A percentile compares a stretch with the other conserved stretches of the same genome.
Evolutionary conservation across 495 filamentous ascomycete species (phyloP).

Genomic region (Hypoxylon crocopeplum): DNA sequence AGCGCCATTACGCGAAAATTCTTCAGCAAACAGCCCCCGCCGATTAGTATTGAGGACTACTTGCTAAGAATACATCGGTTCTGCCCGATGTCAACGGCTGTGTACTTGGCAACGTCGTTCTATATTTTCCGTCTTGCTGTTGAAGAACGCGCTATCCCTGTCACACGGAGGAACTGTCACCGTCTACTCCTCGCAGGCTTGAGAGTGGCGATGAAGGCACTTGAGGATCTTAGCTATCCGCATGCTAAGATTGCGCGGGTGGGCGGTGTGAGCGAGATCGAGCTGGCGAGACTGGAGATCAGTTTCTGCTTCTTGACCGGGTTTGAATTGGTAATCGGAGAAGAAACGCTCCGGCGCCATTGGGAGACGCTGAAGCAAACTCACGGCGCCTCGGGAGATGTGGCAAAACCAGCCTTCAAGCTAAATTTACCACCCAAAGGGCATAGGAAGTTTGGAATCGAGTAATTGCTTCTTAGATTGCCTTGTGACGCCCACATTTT

Average conservation of each 20-base stretch:
- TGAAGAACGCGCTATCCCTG: constrained; percentile 71
- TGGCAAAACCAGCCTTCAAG: constrained; percentile 21
- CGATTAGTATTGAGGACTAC: constrained; percentile 84
- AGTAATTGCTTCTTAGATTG: neutral
- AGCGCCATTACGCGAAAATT: constrained; percentile 87
- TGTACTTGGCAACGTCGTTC: constrained; percentile 90
- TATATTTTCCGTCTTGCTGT: constrained; percentile 85
- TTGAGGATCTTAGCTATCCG: constrained; percentile 87
- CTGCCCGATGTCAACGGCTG: constrained; percentile 95
- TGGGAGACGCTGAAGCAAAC: constrained; percentile 56
- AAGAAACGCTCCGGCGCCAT: constrained; percentile 64
- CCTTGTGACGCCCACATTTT: neutral
- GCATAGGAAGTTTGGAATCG: neutral
- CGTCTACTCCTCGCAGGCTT: constrained; percentile 84
- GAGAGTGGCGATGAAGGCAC: constrained; percentile 87
- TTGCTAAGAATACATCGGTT: constrained; percentile 83
- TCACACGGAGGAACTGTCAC: constrained; percentile 85
- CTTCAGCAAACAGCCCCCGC: constrained; percentile 84
- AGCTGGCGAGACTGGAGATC: constrained; percentile 85
- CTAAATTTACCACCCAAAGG: constrained; percentile 15
- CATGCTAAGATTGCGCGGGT: constrained; percentile 86
- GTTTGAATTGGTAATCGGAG: constrained; percentile 78
- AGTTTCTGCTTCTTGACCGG: constrained; percentile 86
- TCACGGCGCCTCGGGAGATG: constrained; percentile 24
- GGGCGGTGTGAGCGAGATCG: constrained; percentile 81